Percentiles rank a stretch among this genome's conserved stretches.
These are phyloP conservation scores for Neoboletus brunneissimus DNA, from an alignment of 768 basidiomycete species.

Conservation along the genomic window DNA sequence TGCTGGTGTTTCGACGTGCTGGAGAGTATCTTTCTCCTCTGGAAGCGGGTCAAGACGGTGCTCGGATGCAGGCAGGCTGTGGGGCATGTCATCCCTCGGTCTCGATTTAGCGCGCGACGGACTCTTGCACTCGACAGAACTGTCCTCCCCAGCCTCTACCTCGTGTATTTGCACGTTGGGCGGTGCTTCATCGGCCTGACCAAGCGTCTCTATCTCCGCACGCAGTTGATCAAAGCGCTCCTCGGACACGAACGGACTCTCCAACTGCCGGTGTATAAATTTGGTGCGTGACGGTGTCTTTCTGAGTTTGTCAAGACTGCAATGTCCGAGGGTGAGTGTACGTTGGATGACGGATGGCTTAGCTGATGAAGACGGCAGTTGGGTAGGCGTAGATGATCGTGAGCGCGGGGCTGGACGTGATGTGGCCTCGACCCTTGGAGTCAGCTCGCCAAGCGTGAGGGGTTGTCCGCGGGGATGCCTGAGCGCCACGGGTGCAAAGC, in stretches of 20 bases:
- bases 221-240: slow-evolving; percentile 26
- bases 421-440: slow-evolving; percentile 34
- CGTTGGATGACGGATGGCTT: slow-evolving; percentile 13
- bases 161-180: slow-evolving; percentile 3
- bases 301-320: slow-evolving; percentile 15
- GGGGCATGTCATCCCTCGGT: background rate
- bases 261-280: background rate
- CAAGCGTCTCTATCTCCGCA: slow-evolving; percentile 17
- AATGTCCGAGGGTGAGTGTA: slow-evolving; percentile 12
- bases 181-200: slow-evolving; percentile 3
- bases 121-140: background rate
- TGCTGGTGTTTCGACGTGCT: background rate
- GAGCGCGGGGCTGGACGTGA: slow-evolving; percentile 1
- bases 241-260: slow-evolving; percentile 23
- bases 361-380: slow-evolving; percentile 8
- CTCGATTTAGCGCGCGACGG: background rate
- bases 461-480: slow-evolving; percentile 27
- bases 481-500: slow-evolving; percentile 35
- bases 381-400: slow-evolving; percentile 10
- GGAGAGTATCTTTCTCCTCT: background rate
- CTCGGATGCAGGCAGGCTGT: background rate
- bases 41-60: background rate
- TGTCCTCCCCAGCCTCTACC: background rate
- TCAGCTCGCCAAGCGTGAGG: slow-evolving; percentile 41
- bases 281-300: slow-evolving; percentile 2